phyloP scores from a whole-genome alignment of 805 yeast genomes.

The Cyberlindnera bimundalis region DNA sequence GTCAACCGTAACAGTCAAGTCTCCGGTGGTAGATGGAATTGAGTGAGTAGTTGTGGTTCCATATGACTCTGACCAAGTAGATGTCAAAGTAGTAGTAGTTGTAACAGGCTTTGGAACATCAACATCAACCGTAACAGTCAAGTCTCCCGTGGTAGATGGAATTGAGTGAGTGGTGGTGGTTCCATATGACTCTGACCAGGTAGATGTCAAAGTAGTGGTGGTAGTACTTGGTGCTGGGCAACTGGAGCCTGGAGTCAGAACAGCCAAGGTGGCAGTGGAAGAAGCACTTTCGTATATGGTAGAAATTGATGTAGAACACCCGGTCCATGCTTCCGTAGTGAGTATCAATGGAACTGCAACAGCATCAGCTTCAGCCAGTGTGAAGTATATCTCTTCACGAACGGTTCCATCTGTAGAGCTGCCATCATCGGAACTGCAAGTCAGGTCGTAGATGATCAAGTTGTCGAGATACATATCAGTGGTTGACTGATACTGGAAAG shows the following conservation, averaged over 20 bases:
- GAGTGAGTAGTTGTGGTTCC: slow-evolving; percentile 11
- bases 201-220: slow-evolving; percentile 1
- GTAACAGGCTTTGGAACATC: slow-evolving; percentile 9
- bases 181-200: not conserved
- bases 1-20: slow-evolving; percentile 9
- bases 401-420: slow-evolving; percentile 1
- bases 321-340: slow-evolving; percentile 20
- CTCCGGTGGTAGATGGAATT: slow-evolving; percentile 11
- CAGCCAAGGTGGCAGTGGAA: slow-evolving; percentile 21
- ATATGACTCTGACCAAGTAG: slow-evolving; percentile 2
- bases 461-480: slow-evolving; percentile 8
- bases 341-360: slow-evolving; percentile 20
- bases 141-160: slow-evolving; percentile 19
- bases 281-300: slow-evolving; percentile 13
- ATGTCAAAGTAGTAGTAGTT: not conserved
- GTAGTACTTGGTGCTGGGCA: slow-evolving; percentile 12
- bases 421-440: slow-evolving; percentile 10
- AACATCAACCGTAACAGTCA: slow-evolving; percentile 16
- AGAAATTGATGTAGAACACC: slow-evolving; percentile 18
- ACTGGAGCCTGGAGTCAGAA: slow-evolving; percentile 16
- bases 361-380: slow-evolving; percentile 21
- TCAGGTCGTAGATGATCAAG: slow-evolving; percentile 13
- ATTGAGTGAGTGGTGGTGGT: slow-evolving; percentile 2
- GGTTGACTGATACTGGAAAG: slow-evolving; percentile 27
- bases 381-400: slow-evolving; percentile 6